Conservation (phyloP, 164 flowering plant genomes). For the Stephania cephalantha region DNA sequence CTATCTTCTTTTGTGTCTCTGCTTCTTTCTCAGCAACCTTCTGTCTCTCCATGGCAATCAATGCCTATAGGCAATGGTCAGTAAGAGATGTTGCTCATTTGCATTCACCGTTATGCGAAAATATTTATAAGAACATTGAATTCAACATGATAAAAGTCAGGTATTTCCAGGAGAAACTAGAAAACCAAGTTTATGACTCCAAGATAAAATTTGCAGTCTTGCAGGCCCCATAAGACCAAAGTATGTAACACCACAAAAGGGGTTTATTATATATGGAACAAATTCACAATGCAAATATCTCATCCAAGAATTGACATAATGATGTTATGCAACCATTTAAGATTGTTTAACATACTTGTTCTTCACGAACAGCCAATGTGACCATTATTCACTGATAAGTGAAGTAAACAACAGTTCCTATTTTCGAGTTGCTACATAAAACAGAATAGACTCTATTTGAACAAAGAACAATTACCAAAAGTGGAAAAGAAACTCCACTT, state of each 20-base stretch:
- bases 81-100: not conserved
- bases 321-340: no score
- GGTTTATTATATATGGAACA: not conserved
- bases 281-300: not conserved
- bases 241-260: not conserved
- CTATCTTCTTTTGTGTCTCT: slow-evolving; percentile 86
- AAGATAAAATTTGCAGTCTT: not conserved
- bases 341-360: no score
- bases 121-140: not conserved
- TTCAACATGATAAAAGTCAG: not conserved
- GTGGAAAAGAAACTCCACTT: no score
- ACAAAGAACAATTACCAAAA: no score
- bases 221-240: not conserved
- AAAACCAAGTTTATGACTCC: not conserved
- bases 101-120: not conserved
- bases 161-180: not conserved
- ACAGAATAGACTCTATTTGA: no score
- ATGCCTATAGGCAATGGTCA: slow-evolving; percentile 38
- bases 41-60: slow-evolving; percentile 84
- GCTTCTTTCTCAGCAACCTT: slow-evolving; percentile 90
- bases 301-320: not conserved
- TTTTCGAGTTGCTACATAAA: no score
- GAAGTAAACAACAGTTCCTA: no score
- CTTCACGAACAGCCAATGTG: no score
- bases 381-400: no score